Evolutionary conservation across 2,329 filamentous ascomycete species (phyloP), one percentile per base, ranked within the genome.

Genomic region (Penicillium sp.): DNA sequence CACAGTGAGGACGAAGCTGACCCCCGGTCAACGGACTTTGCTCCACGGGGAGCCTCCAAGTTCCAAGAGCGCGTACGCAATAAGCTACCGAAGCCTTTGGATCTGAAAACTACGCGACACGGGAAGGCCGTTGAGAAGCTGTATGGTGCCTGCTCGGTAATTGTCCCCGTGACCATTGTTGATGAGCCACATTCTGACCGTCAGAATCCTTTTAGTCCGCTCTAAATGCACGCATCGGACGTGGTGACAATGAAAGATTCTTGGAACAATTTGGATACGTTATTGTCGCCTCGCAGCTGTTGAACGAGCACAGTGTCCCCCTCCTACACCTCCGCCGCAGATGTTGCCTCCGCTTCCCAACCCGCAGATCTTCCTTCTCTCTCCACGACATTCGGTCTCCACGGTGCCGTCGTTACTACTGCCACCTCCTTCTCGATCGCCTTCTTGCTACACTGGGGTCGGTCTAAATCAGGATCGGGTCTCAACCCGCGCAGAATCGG

Each of bases 241-340:
- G 86, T 59, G 85, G 83, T 62, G 91, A 95, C 63, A 95, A 92
- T 68, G 82, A 87, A 61, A 86, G 86, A 60, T 96, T 96, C 65
- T 81, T 96, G 53, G 92, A 96, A 73, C 88, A 91, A 67, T 96
- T 96, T 66, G 88, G 92, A 58, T 96, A 96, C 74, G 88, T 89
- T 21, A 89, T 96, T 59, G 88, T 96, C 66, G 91, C 91, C 46
- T 96, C 92, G 21, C 91, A 96, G 69, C 81, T 96, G 13, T 79
- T 96, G 38, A 90, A 85, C 65, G 88, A 83, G 82, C 71, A 74
- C 55, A 72, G 67, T 51, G 70, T n/a, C 73, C 12, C 70, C 71
- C 4, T 73, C 72, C 36, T 74, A 74, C 57, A 70, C 66, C 9
- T 71, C 73, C 24, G 68, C 71, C 18, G 58, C 66, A 28, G 68